phyloP scores from a whole-genome alignment of 2,329 filamentous ascomycete species.

The Kalaharituber pfeilii region DNA sequence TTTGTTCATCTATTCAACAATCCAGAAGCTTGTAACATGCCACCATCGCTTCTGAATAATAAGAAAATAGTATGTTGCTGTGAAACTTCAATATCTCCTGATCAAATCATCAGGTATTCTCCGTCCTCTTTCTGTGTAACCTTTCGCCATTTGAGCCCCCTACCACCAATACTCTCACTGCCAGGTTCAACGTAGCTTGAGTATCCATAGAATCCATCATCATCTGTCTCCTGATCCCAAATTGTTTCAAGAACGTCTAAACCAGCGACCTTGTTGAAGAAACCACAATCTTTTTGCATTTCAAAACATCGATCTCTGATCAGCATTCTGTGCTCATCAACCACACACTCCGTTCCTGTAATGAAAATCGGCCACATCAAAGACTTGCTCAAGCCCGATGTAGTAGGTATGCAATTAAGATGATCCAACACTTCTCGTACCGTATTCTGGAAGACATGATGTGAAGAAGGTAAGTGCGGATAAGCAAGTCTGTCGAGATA shows the following conservation, averaged over 20 bases:
- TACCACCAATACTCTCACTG: slow-evolving; percentile 9
- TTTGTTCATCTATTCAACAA: too few relatives aligned
- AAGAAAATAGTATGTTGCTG: background rate
- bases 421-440: slow-evolving; percentile 71
- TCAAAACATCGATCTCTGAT: slow-evolving; percentile 67
- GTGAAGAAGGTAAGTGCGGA: slow-evolving; percentile 52
- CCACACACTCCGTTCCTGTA: slow-evolving; percentile 73
- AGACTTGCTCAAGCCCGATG: slow-evolving; percentile 63
- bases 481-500: slow-evolving; percentile 78
- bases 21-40: background rate
- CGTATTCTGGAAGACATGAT: slow-evolving; percentile 65
- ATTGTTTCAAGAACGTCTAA: slow-evolving; percentile 72
- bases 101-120: slow-evolving; percentile 17
- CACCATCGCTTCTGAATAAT: background rate
- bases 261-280: slow-evolving; percentile 80
- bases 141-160: slow-evolving; percentile 16
- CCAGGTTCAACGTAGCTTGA: background rate
- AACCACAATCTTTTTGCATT: slow-evolving; percentile 75
- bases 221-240: slow-evolving; percentile 44
- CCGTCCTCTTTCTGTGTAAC: slow-evolving; percentile 10
- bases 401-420: slow-evolving; percentile 58
- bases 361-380: slow-evolving; percentile 88
- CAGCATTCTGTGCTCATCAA: slow-evolving; percentile 58
- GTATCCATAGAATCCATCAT: background rate
- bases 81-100: background rate